Conservation (phyloP, 1,139 yeast genomes). For the Blastobotrys illinoisensis region DNA sequence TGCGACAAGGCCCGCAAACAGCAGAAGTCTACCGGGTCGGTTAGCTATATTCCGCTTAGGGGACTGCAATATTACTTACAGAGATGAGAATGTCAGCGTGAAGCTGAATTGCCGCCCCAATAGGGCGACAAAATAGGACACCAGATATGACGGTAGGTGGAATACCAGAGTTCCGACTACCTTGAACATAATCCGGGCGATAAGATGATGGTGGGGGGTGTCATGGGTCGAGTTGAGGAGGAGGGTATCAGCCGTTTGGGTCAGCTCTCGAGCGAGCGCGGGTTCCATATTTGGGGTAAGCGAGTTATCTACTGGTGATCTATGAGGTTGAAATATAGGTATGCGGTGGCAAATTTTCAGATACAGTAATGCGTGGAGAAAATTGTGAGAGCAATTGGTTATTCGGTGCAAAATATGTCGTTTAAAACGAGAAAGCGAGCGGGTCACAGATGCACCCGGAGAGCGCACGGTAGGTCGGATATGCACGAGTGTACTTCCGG, state of each 20-base stretch:
- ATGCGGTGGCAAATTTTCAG: too few species aligned
- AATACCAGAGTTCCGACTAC: constrained; percentile 13
- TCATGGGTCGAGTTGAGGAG: background rate
- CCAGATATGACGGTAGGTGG: constrained; percentile 16
- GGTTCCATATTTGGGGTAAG: background rate
- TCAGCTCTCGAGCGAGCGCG: background rate
- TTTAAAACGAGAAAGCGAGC: background rate
- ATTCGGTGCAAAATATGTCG: background rate
- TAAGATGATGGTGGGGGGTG: background rate
- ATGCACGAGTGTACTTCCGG: background rate
- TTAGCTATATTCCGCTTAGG: constrained; percentile 3
- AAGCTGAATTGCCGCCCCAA: constrained; percentile 24
- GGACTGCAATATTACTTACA: constrained; percentile 18
- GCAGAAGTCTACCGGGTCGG: constrained; percentile 17
- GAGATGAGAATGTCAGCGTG: constrained; percentile 25
- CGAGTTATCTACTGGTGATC: background rate
- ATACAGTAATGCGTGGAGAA: too few species aligned
- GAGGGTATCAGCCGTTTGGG: background rate
- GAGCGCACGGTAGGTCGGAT: background rate
- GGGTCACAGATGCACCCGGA: background rate
- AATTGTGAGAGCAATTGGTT: background rate
- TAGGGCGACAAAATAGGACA: constrained; percentile 15
- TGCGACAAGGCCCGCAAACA: constrained; percentile 17
- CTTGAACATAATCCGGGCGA: constrained; percentile 8
- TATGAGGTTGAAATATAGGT: background rate